Evolutionary conservation across 2,329 filamentous ascomycete genomes (phyloP).

Genomic region (Microascus cirrosus): DNA sequence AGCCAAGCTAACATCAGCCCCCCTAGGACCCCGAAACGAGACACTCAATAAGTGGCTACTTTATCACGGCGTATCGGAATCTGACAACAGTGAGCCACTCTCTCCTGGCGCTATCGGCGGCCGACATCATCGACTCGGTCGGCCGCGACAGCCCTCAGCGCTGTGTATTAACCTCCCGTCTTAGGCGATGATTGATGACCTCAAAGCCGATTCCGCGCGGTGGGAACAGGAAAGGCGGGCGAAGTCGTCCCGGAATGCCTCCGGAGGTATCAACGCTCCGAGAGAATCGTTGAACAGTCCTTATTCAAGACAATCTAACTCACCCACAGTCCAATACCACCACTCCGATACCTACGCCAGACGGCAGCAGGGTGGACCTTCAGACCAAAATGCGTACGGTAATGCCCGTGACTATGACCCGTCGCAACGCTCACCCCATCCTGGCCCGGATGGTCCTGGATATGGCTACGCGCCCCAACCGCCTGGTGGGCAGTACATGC

Average conservation of each 20-base stretch:
- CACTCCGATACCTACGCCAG: constrained; percentile 35
- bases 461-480: constrained; percentile 2
- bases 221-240: constrained; percentile 51
- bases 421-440: background rate
- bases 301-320: constrained; percentile 47
- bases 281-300: constrained; percentile 32
- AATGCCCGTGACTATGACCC: constrained; percentile 3
- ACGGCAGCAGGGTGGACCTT: constrained; percentile 4
- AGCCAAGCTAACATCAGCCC: background rate
- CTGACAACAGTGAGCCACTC: constrained; percentile 56
- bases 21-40: constrained; percentile 40
- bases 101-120: background rate
- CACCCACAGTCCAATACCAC: constrained; percentile 44
- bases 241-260: constrained; percentile 38
- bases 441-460: background rate
- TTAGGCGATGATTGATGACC: constrained; percentile 52
- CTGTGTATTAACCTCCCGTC: background rate
- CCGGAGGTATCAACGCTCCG: constrained; percentile 47
- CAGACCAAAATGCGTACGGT: constrained; percentile 1
- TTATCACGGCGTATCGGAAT: constrained; percentile 69
- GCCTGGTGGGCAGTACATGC: constrained; percentile 1
- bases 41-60: constrained; percentile 59
- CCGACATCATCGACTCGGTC: background rate
- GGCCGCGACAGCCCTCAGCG: background rate
- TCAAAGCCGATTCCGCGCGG: constrained; percentile 50